Percentiles rank a stretch among this genome's conserved stretches.
Evolutionary conservation across 768 basidiomycete species (phyloP).

Genomic region (Boletus rubescentipes): DNA sequence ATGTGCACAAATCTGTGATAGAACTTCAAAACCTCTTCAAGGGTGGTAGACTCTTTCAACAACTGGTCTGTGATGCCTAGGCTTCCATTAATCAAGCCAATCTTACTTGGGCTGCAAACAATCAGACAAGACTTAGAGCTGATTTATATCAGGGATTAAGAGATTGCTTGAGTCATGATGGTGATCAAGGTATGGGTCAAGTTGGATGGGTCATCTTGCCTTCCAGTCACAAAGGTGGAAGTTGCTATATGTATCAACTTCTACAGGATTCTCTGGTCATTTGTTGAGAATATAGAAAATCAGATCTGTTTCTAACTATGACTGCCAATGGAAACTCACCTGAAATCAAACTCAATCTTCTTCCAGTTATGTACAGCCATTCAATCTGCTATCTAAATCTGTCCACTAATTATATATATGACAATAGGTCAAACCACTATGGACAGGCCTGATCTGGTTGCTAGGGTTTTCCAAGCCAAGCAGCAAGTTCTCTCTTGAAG

Average conservation of each 20-base stretch:
- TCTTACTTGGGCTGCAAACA: conserved; percentile 33
- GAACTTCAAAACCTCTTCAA: conserved; percentile 32
- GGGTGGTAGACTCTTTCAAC: conserved; percentile 42
- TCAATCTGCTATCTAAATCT: too few species aligned
- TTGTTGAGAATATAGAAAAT: conserved; percentile 32
- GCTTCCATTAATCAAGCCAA: conserved; percentile 42
- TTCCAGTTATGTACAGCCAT: conserved; percentile 24
- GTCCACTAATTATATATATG: too few species aligned
- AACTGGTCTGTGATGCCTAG: conserved; percentile 46
- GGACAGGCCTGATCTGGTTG: conserved; percentile 49
- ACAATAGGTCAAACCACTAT: conserved; percentile 32
- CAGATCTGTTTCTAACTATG: conserved; percentile 52
- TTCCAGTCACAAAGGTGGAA: conserved; percentile 40
- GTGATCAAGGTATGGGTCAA: conserved; percentile 26
- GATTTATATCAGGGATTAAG: conserved; percentile 34
- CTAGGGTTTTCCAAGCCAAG: conserved; percentile 46
- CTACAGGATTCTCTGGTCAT: conserved; percentile 51
- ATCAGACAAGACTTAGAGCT: conserved; percentile 38
- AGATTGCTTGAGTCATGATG: conserved; percentile 31
- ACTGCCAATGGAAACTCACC: conserved; percentile 53
- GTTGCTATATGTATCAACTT: conserved; percentile 42
- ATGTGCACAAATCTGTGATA: background rate
- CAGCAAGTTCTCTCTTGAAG: conserved; percentile 35
- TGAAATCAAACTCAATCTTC: conserved; percentile 40
- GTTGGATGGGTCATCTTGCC: conserved; percentile 39